phyloP scores from a whole-genome alignment of 2,329 filamentous ascomycete species.

The Cadophora sp. region DNA sequence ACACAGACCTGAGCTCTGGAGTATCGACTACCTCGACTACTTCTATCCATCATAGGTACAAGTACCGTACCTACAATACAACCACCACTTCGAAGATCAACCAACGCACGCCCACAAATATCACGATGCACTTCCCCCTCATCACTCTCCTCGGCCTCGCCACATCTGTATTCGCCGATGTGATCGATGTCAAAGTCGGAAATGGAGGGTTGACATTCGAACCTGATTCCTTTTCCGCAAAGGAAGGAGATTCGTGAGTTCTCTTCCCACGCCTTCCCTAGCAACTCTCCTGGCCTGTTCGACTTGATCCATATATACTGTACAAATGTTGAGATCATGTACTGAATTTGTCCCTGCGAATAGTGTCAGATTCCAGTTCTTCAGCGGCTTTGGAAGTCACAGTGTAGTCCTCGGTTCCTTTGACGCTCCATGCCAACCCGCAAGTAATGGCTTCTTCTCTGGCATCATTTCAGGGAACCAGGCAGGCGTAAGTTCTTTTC shows the following conservation, averaged over 20 bases:
- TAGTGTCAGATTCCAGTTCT: conserved; percentile 49
- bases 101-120: not conserved
- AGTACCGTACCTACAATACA: not conserved
- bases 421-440: conserved; percentile 43
- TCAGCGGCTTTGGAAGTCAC: conserved; percentile 56
- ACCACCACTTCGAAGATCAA: not conserved
- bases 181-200: conserved; percentile 22
- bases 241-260: conserved; percentile 20
- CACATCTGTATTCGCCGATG: not conserved
- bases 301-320: not conserved
- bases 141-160: not conserved
- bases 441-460: conserved; percentile 33
- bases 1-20: not conserved
- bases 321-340: not conserved
- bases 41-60: not conserved
- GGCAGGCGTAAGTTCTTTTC: conserved; percentile 31
- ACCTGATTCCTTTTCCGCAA: conserved; percentile 20
- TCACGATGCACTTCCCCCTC: not conserved
- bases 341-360: not conserved
- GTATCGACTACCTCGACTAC: not conserved
- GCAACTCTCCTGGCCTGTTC: too few species aligned
- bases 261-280: not conserved
- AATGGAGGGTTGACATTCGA: conserved; percentile 18
- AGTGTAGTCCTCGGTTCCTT: conserved; percentile 49
- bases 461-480: conserved; percentile 28